Evolutionary conservation across 2,329 filamentous ascomycete species (phyloP), one percentile per base, ranked within the genome.

Genomic region (Penicillium paneum): DNA sequence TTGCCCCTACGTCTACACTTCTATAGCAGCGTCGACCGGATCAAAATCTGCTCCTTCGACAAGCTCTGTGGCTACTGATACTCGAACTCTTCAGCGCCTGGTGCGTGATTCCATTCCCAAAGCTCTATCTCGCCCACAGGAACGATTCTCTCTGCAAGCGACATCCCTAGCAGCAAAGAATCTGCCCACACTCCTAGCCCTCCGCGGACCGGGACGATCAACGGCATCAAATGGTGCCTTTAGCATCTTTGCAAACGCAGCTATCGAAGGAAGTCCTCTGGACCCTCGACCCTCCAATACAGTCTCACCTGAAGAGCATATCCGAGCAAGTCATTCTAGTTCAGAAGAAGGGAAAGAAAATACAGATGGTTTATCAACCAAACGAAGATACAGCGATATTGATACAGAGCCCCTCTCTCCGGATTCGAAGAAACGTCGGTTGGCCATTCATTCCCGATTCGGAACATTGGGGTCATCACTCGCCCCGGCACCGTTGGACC

Each of bases 101-200:
- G 83, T 95, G 5, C 79, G 91, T 29, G 86, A 91, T 57, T 89
- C 89, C 1, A 85, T 96, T 8, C 90, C 91, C 0, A 91, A 90
- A 65, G 91, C 91, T 0, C 79, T 96, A 12, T 94, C 90, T 0
- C 81, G 85, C 13, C 88, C 89, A 0, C 82, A 87, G 29, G 82
- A 87, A 58, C 81, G 91, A 29, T 93, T 89, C 61, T 81, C 84
- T 0, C 76, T 96, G 1, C 82, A 84, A 57, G 73, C 82, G 5
- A 90, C 89, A 1, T 84, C 81, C 45, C 77, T 96, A 19, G 81
- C 82, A 0, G 89, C 89, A 15, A 86, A 84, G 60, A 92, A 88
- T 52, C 76, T 96, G 11, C 78, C 81, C 5, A 87, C 87, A 2
- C 76, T 96, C 39, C 75, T 93, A 15, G 81, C 86, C 15, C 81